These are phyloP conservation scores for Solanum sejunctum DNA, from an alignment of 257 asterid species.

Conservation along the genomic window DNA sequence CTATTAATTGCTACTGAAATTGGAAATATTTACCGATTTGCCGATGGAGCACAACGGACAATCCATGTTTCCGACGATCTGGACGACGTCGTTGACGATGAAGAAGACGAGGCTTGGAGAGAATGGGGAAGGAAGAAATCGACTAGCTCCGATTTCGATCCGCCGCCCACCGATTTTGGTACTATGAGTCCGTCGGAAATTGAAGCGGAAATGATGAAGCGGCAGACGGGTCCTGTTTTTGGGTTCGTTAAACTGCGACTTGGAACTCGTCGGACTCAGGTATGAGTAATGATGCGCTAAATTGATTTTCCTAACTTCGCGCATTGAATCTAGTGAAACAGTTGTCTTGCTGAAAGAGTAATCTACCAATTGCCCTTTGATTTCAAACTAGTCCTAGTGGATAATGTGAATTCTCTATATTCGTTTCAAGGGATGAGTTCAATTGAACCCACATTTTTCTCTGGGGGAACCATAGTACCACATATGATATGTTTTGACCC, in stretches of 20 bases:
- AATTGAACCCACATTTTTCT: too few relatives aligned
- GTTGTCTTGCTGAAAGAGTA: neutral
- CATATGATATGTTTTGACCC: neutral
- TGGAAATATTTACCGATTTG: conserved; percentile 8
- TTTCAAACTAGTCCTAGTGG: neutral
- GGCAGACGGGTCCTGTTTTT: conserved; percentile 66
- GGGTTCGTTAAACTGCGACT: conserved; percentile 88
- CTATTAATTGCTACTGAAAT: conserved; percentile 23
- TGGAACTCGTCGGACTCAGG: conserved; percentile 55
- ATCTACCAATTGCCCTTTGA: neutral
- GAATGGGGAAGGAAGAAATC: conserved; percentile 70
- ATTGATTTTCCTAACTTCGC: neutral
- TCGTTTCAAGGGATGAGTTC: neutral
- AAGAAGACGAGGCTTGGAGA: conserved; percentile 84
- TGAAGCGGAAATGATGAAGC: conserved; percentile 67
- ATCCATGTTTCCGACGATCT: conserved; percentile 78
- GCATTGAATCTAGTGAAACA: neutral
- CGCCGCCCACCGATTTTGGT: conserved; percentile 55
- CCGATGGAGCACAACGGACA: conserved; percentile 34
- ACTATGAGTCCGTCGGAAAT: conserved; percentile 34
- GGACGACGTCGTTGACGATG: conserved; percentile 83
- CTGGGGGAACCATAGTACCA: too few relatives aligned
- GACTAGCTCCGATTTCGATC: conserved; percentile 46
- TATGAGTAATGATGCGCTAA: neutral
- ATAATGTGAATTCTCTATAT: neutral